Conservation (phyloP, 2,329 filamentous ascomycete species). For the Aspergillus sp. region DNA sequence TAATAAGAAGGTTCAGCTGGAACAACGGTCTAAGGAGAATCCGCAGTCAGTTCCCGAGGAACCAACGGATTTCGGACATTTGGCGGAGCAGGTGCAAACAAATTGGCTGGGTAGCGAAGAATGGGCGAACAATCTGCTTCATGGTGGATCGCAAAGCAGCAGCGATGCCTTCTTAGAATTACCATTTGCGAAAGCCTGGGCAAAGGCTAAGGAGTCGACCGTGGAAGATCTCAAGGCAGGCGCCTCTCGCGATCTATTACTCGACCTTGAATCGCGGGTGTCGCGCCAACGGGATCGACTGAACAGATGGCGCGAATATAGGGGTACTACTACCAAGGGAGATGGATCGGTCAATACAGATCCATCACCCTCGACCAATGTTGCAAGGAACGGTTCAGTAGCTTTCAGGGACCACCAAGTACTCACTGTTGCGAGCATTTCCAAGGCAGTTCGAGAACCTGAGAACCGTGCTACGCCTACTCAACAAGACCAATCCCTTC, state of each 20-base stretch:
- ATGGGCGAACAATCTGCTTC: constrained; percentile 65
- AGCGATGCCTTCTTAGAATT: constrained; percentile 59
- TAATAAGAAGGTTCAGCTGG: constrained; percentile 54
- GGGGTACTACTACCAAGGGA: constrained; percentile 25
- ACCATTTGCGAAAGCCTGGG: constrained; percentile 66
- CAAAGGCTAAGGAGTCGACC: constrained; percentile 53
- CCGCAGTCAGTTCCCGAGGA: constrained; percentile 23
- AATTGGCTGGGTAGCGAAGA: constrained; percentile 74
- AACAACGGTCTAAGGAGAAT: constrained; percentile 21
- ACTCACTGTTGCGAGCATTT: constrained; percentile 33
- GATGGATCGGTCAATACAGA: not conserved
- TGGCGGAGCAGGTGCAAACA: constrained; percentile 48
- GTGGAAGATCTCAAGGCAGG: constrained; percentile 35
- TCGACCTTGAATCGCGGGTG: constrained; percentile 65
- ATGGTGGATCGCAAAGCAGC: constrained; percentile 54
- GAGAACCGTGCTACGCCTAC: constrained; percentile 15
- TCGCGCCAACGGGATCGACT: constrained; percentile 61
- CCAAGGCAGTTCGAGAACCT: constrained; percentile 27
- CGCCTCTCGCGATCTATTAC: constrained; percentile 40
- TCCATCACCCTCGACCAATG: not conserved
- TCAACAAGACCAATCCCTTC: constrained; percentile 24
- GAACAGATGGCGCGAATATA: constrained; percentile 66
- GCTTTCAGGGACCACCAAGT: constrained; percentile 32
- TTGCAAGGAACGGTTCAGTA: constrained; percentile 11
- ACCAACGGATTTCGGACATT: constrained; percentile 32